Evolutionary conservation across 345 rosid genomes (phyloP), one percentile per base, ranked within the genome.

Genomic region (Citrus cavaleriei): DNA sequence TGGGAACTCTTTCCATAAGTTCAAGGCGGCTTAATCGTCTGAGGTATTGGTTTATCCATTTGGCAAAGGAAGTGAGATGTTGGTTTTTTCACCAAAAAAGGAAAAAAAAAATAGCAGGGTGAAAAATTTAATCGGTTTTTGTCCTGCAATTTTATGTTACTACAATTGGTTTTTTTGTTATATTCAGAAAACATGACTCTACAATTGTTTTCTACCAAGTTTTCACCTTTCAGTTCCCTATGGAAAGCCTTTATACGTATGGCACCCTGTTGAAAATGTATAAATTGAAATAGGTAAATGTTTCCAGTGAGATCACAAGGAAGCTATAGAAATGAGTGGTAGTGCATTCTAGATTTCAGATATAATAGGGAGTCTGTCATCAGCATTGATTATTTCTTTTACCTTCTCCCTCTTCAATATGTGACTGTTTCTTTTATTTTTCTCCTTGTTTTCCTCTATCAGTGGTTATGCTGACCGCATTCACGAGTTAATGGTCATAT

Each of bases 391-490:
- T 16, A 49, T 63, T 54, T 42, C 40, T 22, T 61, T 25, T 5
- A 19, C 40, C 61, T 28, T 27, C 77, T 49, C 67, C 59, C 25
- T 68, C 63, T 76, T 55, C 80, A 70, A 63, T 28, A 28, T 78
- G 30, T 54, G 12, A 78, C 70, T 49, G 68, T 58, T 78, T 70
- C 71, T 35, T 83, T 34, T 30, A 8, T 16, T 64, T 35, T 66
- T 21, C 16, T n/a, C 37, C 37, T 46, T 74, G 80, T 22, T 79
- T 72, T 80, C 51, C 77, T 61, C 40, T 78, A 62, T 38, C 89
- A 97, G 99, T 89, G 99, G 99, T 74, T 97, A 93, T 87, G 99
- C 99, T 73, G 95, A 92, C 76, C 97, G 98, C 80, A 97, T 97
- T 88, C 90, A 94, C 81, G 99, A 97, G 82, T 77, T 97, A 82